A percentile compares a stretch with the other conserved stretches of the same genome.
These are phyloP conservation scores for Geranomyces variabilis DNA, from an alignment of 192 early-diverging fungal genomes.

Conservation along the genomic window DNA sequence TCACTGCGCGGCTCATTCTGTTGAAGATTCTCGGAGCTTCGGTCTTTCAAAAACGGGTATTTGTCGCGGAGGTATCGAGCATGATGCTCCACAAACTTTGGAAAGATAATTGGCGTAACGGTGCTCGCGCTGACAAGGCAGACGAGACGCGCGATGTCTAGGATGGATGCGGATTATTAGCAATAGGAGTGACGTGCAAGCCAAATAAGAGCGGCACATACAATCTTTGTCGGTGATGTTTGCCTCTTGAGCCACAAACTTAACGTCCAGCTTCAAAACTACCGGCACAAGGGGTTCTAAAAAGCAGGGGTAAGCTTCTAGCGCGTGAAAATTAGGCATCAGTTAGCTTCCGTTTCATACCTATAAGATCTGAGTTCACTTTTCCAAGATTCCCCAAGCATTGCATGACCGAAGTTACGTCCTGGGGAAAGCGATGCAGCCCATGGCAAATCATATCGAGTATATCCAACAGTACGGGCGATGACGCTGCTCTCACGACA, in stretches of 20 bases:
- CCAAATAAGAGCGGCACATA: constrained; percentile 45
- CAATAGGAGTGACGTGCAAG: background rate
- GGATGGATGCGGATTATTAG: too few relatives aligned
- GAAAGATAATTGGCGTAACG: background rate
- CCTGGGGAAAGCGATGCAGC: constrained; percentile 69
- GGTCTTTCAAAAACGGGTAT: background rate
- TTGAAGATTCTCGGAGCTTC: background rate
- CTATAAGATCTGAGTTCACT: constrained; percentile 50
- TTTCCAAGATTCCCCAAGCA: constrained; percentile 70
- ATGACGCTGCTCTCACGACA: background rate
- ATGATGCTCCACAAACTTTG: constrained; percentile 14
- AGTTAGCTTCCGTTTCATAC: too few relatives aligned
- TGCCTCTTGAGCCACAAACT: constrained; percentile 71
- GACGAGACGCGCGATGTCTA: constrained; percentile 15
- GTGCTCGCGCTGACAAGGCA: constrained; percentile 9
- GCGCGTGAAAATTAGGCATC: too few relatives aligned
- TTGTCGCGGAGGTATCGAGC: constrained; percentile 16
- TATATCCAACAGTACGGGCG: constrained; percentile 56
- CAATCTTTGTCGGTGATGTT: constrained; percentile 68
- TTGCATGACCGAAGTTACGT: constrained; percentile 68
- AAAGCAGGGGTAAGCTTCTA: too few relatives aligned
- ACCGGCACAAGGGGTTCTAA: background rate
- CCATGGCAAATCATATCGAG: constrained; percentile 62
- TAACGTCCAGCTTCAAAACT: constrained; percentile 62
- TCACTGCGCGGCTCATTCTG: background rate